A percentile compares a stretch with the other conserved stretches of the same genome.
These are phyloP conservation scores for Pochonia chlamydosporia DNA, from an alignment of 2,329 filamentous ascomycete species.

Conservation along the genomic window DNA sequence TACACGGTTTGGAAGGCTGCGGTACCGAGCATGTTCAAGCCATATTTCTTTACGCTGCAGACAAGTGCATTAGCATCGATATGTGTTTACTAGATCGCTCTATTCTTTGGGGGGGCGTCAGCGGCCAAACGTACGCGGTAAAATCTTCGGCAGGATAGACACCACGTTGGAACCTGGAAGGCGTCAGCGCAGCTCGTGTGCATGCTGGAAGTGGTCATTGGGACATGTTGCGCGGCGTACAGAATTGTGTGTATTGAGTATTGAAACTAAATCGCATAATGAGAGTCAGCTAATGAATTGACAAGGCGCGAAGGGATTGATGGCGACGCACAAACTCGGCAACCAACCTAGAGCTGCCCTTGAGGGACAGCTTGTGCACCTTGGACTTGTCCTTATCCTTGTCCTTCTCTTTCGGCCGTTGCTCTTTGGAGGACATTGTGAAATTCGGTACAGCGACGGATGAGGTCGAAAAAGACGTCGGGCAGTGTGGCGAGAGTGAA, in stretches of 20 bases:
- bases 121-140: conserved; percentile 62
- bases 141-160: conserved; percentile 95
- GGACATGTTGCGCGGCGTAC: conserved; percentile 39
- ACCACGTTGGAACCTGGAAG: conserved; percentile 70
- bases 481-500: background rate
- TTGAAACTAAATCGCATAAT: conserved; percentile 62
- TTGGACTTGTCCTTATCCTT: conserved; percentile 70
- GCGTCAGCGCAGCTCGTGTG: background rate
- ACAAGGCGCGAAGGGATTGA: background rate
- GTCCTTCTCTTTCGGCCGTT: conserved; percentile 17
- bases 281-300: conserved; percentile 1
- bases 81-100: background rate
- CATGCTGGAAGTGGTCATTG: background rate
- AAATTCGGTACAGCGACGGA: no score
- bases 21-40: conserved; percentile 86
- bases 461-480: no score
- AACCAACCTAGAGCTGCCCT: conserved; percentile 78
- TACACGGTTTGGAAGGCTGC: no score
- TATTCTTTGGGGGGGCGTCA: no score
- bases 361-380: conserved; percentile 88
- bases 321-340: conserved; percentile 71
- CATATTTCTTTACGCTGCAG: conserved; percentile 86
- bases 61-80: conserved; percentile 4
- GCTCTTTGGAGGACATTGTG: conserved; percentile 25
- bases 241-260: conserved; percentile 97